A percentile compares a stretch with the other conserved stretches of the same genome.
phyloP scores from a whole-genome alignment of 768 basidiomycete genomes.

The Lactarius hatsudake region DNA sequence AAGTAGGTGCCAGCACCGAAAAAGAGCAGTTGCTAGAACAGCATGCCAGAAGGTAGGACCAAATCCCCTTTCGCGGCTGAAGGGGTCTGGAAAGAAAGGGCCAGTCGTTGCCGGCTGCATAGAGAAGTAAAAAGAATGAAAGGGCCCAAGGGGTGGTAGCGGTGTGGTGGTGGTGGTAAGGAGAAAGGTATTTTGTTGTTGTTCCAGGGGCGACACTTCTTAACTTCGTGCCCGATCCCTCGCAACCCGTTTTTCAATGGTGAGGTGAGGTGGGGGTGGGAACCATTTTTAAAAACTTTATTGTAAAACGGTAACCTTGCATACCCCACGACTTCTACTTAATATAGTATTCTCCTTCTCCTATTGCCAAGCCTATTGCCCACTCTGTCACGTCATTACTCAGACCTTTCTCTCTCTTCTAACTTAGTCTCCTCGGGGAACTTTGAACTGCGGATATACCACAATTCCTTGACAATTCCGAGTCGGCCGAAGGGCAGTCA shows the following conservation, averaged over 20 bases:
- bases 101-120: not conserved
- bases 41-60: slow-evolving; percentile 30
- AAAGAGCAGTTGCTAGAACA: slow-evolving; percentile 40
- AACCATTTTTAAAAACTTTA: not conserved
- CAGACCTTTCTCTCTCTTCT: too few relatives aligned
- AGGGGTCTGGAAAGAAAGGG: slow-evolving; percentile 29
- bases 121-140: not conserved
- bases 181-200: not conserved
- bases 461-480: not conserved
- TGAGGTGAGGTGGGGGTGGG: not conserved
- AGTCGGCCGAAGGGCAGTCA: not conserved
- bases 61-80: slow-evolving; percentile 4
- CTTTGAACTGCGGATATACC: not conserved
- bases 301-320: too few relatives aligned
- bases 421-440: too few relatives aligned
- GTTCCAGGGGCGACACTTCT: not conserved
- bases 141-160: not conserved
- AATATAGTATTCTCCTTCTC: too few relatives aligned
- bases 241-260: not conserved
- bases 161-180: slow-evolving; percentile 8
- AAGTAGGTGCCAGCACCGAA: slow-evolving; percentile 68
- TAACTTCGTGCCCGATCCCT: not conserved
- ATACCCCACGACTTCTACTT: too few relatives aligned
- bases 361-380: too few relatives aligned
- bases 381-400: too few relatives aligned